Percentiles rank a stretch among this genome's conserved stretches.
Evolutionary conservation across 192 early-diverging fungal genomes (phyloP).

Genomic region (Coemansia sp.): DNA sequence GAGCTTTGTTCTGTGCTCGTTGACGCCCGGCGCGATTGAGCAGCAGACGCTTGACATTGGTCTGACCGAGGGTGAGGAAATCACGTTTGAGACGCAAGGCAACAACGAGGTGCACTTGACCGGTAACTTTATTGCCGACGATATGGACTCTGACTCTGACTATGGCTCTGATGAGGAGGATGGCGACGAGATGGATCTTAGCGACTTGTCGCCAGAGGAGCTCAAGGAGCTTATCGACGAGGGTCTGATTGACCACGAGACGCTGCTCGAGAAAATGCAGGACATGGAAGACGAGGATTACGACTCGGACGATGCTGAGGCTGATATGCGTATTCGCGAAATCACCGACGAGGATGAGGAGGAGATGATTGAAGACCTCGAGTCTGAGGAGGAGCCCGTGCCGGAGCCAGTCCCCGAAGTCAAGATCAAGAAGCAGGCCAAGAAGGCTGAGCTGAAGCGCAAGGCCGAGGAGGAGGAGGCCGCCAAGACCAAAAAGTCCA

Average conservation of each 20-base stretch:
- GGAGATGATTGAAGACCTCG: constrained; percentile 42
- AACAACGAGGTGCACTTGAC: constrained; percentile 52
- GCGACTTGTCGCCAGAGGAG: constrained; percentile 21
- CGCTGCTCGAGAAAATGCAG: constrained; percentile 16
- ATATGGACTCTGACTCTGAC: constrained; percentile 46
- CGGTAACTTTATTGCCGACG: constrained; percentile 32
- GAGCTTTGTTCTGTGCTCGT: constrained; percentile 75
- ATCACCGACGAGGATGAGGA: constrained; percentile 42
- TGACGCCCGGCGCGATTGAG: constrained; percentile 74
- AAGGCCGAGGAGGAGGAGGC: constrained; percentile 31
- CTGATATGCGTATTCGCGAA: constrained; percentile 47
- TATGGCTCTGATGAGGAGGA: constrained; percentile 46
- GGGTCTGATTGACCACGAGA: constrained; percentile 31
- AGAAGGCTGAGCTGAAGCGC: constrained; percentile 45
- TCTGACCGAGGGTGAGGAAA: constrained; percentile 76
- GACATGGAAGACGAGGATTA: constrained; percentile 42
- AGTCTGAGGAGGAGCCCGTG: constrained; percentile 31
- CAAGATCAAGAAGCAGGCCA: constrained; percentile 56
- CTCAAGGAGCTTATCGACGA: constrained; percentile 32
- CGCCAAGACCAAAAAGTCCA: constrained; percentile 28
- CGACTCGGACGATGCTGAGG: constrained; percentile 47
- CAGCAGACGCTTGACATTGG: constrained; percentile 69
- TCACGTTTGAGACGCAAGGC: constrained; percentile 72
- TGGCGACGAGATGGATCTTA: constrained; percentile 38
- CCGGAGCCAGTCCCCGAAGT: constrained; percentile 23